Base-by-base conservation (phyloP, 768 basidiomycete species). In the Xerocomus spinulosus region DNA sequence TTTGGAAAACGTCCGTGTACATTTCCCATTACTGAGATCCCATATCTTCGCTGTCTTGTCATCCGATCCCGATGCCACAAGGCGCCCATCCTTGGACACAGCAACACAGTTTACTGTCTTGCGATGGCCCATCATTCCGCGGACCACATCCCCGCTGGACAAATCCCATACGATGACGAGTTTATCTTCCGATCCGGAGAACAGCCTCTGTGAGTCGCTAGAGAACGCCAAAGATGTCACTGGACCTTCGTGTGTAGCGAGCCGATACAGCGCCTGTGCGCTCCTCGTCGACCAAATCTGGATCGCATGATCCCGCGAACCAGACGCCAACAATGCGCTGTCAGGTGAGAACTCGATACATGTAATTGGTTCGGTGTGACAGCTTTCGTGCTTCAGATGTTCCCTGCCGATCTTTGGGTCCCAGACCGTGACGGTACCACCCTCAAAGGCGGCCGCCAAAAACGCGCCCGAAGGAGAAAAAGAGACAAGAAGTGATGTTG, bases 21-120 rank as follows among this genome's bases (percentile, higher is more conserved):
- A 59, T 35, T 49, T 48, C 10, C 63, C 60, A 0, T 57, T 50
- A 1, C 4, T 14, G 9, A 30, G 26, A 9, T 60, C 54, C 63
- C 63, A 65, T 21, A 61, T 39, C 26, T 55, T 61, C 17, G 61
- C 26, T 1, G 59, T 59, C 30, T 53, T 53, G 46, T 64, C 63
- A 17, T 56, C 47, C 4, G 61, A 66, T 18, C 60, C 60, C 2
- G 63, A 60, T 8, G 55, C 63, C 4, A 59, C 17, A 23, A 42
- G 12, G 18, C 13, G 17, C 10, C 41, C 41, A 20, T 42, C 41
- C 12, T 35, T 44, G 24, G 43, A 35, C 13, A 44, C 20, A 3
- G 34, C 24, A 9, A 44, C 17, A 20, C 43, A 44, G 24, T 35
- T 44, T 2, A 57, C 47, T 1, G 47, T 36, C 12, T 49, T 40